Conservation (phyloP, 441 rosid species). For the Kokia cookei region DNA sequence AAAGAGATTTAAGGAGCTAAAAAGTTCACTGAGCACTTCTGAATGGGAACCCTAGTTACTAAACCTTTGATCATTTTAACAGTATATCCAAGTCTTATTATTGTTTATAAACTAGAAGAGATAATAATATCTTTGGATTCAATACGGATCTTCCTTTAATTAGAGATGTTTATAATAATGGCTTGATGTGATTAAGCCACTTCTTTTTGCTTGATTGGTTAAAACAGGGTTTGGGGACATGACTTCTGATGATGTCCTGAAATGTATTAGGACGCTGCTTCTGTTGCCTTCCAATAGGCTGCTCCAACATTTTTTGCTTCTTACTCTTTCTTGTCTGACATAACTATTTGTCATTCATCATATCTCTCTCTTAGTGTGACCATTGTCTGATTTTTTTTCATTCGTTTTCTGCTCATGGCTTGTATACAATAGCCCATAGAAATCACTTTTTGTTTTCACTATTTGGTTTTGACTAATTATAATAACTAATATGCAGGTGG, state of each 20-base stretch:
- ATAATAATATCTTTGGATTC: background rate
- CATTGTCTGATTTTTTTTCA: background rate
- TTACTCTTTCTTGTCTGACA: background rate
- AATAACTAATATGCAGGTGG: conserved; percentile 31
- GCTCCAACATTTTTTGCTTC: background rate
- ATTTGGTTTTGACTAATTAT: background rate
- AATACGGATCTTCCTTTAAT: background rate
- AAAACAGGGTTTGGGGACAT: background rate
- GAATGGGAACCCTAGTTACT: background rate
- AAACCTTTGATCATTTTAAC: background rate
- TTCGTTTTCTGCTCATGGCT: background rate
- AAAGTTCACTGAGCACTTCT: background rate
- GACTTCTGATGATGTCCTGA: background rate
- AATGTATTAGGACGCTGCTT: background rate
- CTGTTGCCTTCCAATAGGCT: background rate
- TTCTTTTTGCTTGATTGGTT: background rate
- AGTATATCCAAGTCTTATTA: background rate
- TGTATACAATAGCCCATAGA: background rate
- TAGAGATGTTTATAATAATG: background rate
- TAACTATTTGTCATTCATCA: background rate
- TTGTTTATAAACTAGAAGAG: background rate
- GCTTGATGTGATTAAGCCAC: background rate
- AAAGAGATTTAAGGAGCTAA: background rate
- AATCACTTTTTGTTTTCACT: background rate
- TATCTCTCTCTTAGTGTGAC: background rate